These are phyloP conservation scores for Borovskyia barvae DNA, from an alignment of 208 protist species.

Conservation along the genomic window DNA sequence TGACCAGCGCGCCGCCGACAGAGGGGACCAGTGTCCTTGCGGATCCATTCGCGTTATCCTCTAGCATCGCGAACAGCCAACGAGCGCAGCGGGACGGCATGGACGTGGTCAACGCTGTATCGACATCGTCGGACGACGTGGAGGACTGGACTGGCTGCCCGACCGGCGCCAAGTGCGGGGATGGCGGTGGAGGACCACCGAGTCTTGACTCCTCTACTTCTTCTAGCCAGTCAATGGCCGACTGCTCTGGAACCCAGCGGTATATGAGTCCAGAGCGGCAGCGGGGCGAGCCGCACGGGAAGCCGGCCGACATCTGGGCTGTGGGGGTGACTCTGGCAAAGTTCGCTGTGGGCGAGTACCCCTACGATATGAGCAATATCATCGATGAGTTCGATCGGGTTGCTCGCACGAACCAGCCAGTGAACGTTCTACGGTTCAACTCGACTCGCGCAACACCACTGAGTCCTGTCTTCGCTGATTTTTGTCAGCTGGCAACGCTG, in stretches of 20 bases:
- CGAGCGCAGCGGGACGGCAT: conserved; percentile 26
- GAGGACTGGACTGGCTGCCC: not conserved
- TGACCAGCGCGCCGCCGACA: not conserved
- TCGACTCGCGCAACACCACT: conserved; percentile 35
- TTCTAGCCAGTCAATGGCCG: conserved; percentile 2
- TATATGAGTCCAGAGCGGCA: conserved; percentile 92
- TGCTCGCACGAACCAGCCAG: conserved; percentile 39
- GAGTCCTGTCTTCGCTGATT: conserved; percentile 63
- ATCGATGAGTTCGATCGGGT: conserved; percentile 71
- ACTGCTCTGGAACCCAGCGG: conserved; percentile 82
- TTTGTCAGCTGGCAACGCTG: conserved; percentile 63
- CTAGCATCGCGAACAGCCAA: conserved; percentile 14
- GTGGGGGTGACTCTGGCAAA: conserved; percentile 87
- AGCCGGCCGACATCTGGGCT: conserved; percentile 86
- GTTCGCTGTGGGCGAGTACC: conserved; percentile 83
- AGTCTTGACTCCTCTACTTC: conserved; percentile 9
- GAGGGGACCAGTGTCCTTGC: not conserved
- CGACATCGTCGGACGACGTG: conserved; percentile 10
- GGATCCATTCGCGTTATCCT: not conserved
- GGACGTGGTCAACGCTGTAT: conserved; percentile 26
- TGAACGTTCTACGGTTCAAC: conserved; percentile 41
- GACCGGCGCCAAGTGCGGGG: not conserved
- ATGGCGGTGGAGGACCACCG: not conserved
- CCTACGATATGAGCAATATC: conserved; percentile 56
- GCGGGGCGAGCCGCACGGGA: conserved; percentile 71